A percentile compares a stretch with the other conserved stretches of the same genome.
These are phyloP conservation scores for Cercospora sp. DNA, from an alignment of 2,329 filamentous ascomycete species.

Conservation along the genomic window DNA sequence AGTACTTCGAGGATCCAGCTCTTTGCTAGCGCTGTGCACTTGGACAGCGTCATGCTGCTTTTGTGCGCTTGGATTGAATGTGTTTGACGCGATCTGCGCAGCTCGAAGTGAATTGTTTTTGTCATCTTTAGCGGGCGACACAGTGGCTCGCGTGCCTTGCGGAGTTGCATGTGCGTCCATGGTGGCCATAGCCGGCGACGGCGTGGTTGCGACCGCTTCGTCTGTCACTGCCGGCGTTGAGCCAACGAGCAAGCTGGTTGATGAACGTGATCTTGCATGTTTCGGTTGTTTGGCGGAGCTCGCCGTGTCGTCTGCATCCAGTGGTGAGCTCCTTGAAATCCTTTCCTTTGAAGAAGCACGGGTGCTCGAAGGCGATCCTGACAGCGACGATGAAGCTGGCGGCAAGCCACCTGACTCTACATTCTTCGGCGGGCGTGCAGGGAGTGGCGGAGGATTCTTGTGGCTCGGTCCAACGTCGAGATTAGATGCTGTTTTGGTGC, in stretches of 20 bases:
- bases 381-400: neutral
- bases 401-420: neutral
- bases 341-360: neutral
- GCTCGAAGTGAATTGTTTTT: neutral
- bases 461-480: neutral
- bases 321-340: neutral
- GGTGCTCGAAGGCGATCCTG: neutral
- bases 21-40: neutral
- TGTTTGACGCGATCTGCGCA: neutral
- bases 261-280: neutral
- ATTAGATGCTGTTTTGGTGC: neutral
- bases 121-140: neutral
- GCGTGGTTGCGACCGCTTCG: neutral
- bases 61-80: neutral
- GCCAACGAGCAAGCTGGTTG: neutral
- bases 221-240: neutral
- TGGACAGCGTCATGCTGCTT: neutral
- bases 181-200: neutral
- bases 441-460: slow-evolving; percentile 7
- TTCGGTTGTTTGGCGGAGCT: neutral
- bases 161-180: neutral
- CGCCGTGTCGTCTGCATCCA: neutral
- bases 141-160: neutral
- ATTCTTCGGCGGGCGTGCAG: neutral
- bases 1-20: neutral